These are phyloP conservation scores for Sugiyamaella valdiviana DNA, from an alignment of 805 yeast species.

Conservation along the genomic window DNA sequence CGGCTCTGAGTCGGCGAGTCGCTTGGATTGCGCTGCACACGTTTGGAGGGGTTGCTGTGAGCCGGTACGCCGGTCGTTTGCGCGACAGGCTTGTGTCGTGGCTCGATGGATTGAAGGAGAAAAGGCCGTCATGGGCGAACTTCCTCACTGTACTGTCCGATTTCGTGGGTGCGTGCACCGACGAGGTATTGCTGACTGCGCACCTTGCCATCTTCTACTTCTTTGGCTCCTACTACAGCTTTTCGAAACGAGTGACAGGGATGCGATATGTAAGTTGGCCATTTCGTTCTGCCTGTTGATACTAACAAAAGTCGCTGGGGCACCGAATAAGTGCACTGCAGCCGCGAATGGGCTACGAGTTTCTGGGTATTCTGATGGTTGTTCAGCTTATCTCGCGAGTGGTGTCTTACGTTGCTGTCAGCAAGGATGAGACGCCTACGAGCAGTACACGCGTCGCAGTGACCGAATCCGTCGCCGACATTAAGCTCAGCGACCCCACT, in stretches of 20 bases:
- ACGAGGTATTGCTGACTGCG: constrained; percentile 46
- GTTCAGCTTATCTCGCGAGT: constrained; percentile 23
- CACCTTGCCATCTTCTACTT: constrained; percentile 82
- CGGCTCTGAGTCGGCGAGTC: constrained; percentile 36
- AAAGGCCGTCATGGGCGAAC: neutral
- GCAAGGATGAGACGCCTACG: neutral
- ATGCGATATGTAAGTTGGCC: constrained; percentile 53
- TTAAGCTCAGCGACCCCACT: constrained; percentile 52
- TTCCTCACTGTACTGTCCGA: neutral
- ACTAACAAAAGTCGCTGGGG: constrained; percentile 23
- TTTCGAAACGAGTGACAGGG: constrained; percentile 73
- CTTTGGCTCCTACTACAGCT: constrained; percentile 71
- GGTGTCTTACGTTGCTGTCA: neutral
- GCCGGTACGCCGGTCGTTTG: constrained; percentile 18
- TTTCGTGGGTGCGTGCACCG: constrained; percentile 11
- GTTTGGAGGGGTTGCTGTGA: constrained; percentile 51
- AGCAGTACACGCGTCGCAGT: neutral
- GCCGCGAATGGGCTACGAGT: constrained; percentile 49
- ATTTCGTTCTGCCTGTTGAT: neutral
- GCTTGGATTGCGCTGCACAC: constrained; percentile 58
- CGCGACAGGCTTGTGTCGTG: constrained; percentile 16
- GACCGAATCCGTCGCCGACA: constrained; percentile 7
- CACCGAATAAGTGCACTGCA: constrained; percentile 29
- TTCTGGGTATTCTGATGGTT: constrained; percentile 47
- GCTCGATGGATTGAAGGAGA: neutral